Evolutionary conservation across 352 stramenopile genomes (phyloP).

Genomic region (Pythium biforme): DNA sequence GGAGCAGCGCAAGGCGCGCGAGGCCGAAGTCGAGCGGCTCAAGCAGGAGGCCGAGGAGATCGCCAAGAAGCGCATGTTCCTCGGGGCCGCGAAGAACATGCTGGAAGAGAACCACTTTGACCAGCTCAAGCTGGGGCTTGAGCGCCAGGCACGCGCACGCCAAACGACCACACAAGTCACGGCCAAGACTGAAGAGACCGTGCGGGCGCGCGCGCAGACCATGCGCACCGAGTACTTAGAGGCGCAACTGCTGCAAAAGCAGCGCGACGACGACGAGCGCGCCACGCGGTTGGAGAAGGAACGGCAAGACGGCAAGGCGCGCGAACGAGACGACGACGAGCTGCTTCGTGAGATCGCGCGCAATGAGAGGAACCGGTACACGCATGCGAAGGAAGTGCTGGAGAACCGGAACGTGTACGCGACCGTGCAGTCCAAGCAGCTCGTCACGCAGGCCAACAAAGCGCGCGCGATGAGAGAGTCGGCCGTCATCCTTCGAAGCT

Average conservation of each 20-base stretch:
- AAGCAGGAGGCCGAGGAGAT: conserved; percentile 60
- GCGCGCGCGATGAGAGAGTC: conserved; percentile 9
- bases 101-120: conserved; percentile 81
- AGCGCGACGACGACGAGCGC: conserved; percentile 30
- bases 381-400: conserved; percentile 55
- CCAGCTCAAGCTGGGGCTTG: conserved; percentile 51
- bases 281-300: conserved; percentile 31
- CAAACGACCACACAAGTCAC: conserved; percentile 49
- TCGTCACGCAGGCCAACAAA: conserved; percentile 33
- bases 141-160: conserved; percentile 50
- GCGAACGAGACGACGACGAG: conserved; percentile 60
- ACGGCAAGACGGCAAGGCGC: conserved; percentile 34
- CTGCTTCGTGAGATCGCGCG: conserved; percentile 51
- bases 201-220: conserved; percentile 34
- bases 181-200: conserved; percentile 45
- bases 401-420: conserved; percentile 69
- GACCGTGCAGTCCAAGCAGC: conserved; percentile 41
- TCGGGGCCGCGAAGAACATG: conserved; percentile 84
- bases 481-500: neutral
- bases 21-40: conserved; percentile 49
- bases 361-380: conserved; percentile 58
- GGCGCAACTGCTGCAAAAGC: conserved; percentile 21
- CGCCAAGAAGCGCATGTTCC: conserved; percentile 76
- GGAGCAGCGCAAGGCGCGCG: conserved; percentile 45
- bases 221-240: conserved; percentile 44